A percentile compares a stretch with the other conserved stretches of the same genome.
Evolutionary conservation across 1,139 yeast genomes (phyloP).

Genomic region (Pichia sp.): DNA sequence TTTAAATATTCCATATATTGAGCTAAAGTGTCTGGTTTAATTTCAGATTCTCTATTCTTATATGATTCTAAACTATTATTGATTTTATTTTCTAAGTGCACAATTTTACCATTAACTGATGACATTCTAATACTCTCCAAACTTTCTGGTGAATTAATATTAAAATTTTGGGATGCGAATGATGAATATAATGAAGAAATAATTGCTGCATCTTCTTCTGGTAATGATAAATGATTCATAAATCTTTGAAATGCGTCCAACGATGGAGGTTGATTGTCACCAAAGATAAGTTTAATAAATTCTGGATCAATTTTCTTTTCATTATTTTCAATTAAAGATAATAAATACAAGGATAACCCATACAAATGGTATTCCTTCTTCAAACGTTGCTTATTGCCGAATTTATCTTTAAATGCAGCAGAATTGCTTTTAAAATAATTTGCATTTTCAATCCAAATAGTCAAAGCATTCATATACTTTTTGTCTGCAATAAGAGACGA

Average conservation of each 20-base stretch:
- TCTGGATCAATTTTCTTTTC: slow-evolving; percentile 18
- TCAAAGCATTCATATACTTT: slow-evolving; percentile 22
- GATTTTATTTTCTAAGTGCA: slow-evolving; percentile 15
- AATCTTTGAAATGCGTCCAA: slow-evolving; percentile 39
- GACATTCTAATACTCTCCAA: slow-evolving; percentile 17
- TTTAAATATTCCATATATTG: slow-evolving; percentile 16
- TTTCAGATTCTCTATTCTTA: slow-evolving; percentile 9
- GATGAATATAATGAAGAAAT: slow-evolving; percentile 6
- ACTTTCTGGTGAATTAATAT: slow-evolving; percentile 19
- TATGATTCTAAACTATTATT: slow-evolving; percentile 13
- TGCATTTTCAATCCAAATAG: slow-evolving; percentile 24
- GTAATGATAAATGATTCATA: slow-evolving; percentile 32
- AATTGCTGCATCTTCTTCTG: slow-evolving; percentile 21
- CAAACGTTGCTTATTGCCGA: neutral
- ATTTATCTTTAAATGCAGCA: slow-evolving; percentile 5
- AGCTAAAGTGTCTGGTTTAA: slow-evolving; percentile 14
- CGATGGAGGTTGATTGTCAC: slow-evolving; percentile 22
- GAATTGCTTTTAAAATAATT: slow-evolving; percentile 23
- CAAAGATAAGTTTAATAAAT: slow-evolving; percentile 20
- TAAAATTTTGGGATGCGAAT: slow-evolving; percentile 8
- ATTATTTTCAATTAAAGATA: slow-evolving; percentile 18
- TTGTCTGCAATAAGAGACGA: slow-evolving; percentile 18
- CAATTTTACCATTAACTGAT: slow-evolving; percentile 17
- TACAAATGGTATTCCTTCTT: slow-evolving; percentile 11
- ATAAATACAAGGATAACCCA: slow-evolving; percentile 22